Base-by-base conservation (phyloP, 352 stramenopile genomes). In the Phytopythium aichiense region DNA sequence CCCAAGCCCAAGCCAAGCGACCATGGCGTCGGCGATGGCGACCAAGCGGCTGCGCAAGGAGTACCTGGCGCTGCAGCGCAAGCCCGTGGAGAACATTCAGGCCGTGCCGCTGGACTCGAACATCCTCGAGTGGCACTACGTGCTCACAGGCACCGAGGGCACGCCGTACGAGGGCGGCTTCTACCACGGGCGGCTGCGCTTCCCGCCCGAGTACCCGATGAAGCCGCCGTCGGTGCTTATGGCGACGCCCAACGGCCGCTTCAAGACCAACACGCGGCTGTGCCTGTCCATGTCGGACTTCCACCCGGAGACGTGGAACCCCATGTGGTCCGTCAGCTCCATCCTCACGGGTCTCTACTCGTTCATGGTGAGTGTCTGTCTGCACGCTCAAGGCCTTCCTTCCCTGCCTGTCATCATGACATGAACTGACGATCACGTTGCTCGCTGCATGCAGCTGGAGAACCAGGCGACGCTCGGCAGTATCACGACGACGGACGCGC, bases 231-330 rank as follows among this genome's bases (percentile, higher is more conserved):
- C 87, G 43, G 91, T 99, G 49, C 86, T 98, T 31, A 98, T 99
- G 94, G 68, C 94, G 22, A 98, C 96, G 33, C 92, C 91, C 22
- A 97, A 95, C 56, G 96, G 96, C 22, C 88, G 96, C 49, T 99
- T 99, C 73, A 96, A 97, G 71, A 93, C 92, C 18, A 97, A 98
- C 72, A 82, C 95, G 67, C 77, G 92, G 23, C 73, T 99, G 48
- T 99, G 96, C 80, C 75, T 99, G 7, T 95, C 79, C 65, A 98
- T 98, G 94, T 97, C 85, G 52, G 95, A 98, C 71, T 98, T 97
- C 73, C 94, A 98, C 63, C 92, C 92, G 8, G 93, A 98, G 72
- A 96, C 86, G 16, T 98, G 96, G 96, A 98, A 98, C 73, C 96
- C 96, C 23, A 97, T 98, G 89, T 98, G 95, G 95, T 96, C 81